These are phyloP conservation scores for Apiospora phragmitis DNA, from an alignment of 2,329 filamentous ascomycete species.

Conservation along the genomic window DNA sequence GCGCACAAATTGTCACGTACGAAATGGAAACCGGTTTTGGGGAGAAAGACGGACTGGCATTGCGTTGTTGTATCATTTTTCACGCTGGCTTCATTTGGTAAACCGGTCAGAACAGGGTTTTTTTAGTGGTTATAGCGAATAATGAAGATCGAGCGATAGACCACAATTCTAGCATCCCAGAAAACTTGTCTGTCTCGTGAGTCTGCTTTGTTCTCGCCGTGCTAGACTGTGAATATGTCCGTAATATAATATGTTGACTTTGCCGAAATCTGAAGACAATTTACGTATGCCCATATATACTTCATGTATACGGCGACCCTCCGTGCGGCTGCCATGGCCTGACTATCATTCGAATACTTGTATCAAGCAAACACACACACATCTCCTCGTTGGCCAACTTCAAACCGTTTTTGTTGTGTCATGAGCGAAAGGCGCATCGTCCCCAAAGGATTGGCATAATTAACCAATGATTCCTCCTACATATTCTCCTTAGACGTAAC, in stretches of 20 bases:
- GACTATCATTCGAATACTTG: background rate
- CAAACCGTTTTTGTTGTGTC: background rate
- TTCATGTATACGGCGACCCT: background rate
- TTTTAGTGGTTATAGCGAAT: slow-evolving; percentile 3
- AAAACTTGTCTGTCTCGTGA: background rate
- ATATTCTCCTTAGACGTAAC: background rate
- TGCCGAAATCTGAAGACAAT: background rate
- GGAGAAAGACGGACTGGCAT: background rate
- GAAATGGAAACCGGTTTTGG: background rate
- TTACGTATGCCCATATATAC: background rate
- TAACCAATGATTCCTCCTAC: background rate
- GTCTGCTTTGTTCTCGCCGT: background rate
- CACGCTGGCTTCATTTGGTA: background rate
- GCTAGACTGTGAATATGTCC: background rate
- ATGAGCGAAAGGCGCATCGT: background rate
- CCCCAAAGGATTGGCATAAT: background rate
- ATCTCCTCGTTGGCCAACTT: background rate
- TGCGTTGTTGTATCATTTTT: background rate
- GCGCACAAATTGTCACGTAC: background rate
- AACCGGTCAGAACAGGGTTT: background rate
- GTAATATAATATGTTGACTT: background rate
- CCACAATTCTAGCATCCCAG: background rate
- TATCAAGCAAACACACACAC: background rate
- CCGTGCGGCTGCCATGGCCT: background rate
- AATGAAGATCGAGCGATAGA: slow-evolving; percentile 1